These are phyloP conservation scores for Teratosphaeria gauchensis DNA, from an alignment of 2,329 filamentous ascomycete species.

Conservation along the genomic window DNA sequence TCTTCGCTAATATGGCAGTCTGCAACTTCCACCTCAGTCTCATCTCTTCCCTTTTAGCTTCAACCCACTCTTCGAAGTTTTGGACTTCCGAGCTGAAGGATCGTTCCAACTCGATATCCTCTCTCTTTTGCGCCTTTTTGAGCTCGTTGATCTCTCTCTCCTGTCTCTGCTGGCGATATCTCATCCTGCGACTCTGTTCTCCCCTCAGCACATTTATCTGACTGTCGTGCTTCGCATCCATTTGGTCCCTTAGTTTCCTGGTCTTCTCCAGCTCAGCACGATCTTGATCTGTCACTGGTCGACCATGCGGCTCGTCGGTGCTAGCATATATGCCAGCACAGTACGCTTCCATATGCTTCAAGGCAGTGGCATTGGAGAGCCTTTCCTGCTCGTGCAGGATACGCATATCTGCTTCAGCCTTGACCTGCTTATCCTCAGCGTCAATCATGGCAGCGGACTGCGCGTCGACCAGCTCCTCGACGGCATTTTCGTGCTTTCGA, in stretches of 20 bases:
- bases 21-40: slow-evolving; percentile 31
- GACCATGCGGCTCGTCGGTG: slow-evolving; percentile 20
- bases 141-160: slow-evolving; percentile 30
- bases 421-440: slow-evolving; percentile 34
- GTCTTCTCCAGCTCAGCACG: slow-evolving; percentile 34
- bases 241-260: slow-evolving; percentile 26
- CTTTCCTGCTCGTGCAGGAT: slow-evolving; percentile 32
- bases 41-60: slow-evolving; percentile 24
- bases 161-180: slow-evolving; percentile 28
- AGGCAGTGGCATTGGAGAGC: slow-evolving; percentile 34
- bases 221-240: slow-evolving; percentile 34
- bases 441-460: slow-evolving; percentile 30
- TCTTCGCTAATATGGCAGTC: slow-evolving; percentile 29
- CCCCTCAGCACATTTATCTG: slow-evolving; percentile 39
- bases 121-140: slow-evolving; percentile 23
- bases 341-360: slow-evolving; percentile 41
- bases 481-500: slow-evolving; percentile 10
- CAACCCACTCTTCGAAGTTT: slow-evolving; percentile 18
- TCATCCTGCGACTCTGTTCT: slow-evolving; percentile 32
- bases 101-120: slow-evolving; percentile 26
- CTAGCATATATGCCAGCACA: slow-evolving; percentile 29
- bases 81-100: slow-evolving; percentile 14
- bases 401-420: slow-evolving; percentile 34
- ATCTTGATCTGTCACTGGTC: slow-evolving; percentile 36
- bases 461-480: slow-evolving; percentile 22